Percentiles rank a stretch among this genome's conserved stretches.
phyloP scores from a whole-genome alignment of 78 protist genomes.

The Neovahlkampfia damariscottae region DNA sequence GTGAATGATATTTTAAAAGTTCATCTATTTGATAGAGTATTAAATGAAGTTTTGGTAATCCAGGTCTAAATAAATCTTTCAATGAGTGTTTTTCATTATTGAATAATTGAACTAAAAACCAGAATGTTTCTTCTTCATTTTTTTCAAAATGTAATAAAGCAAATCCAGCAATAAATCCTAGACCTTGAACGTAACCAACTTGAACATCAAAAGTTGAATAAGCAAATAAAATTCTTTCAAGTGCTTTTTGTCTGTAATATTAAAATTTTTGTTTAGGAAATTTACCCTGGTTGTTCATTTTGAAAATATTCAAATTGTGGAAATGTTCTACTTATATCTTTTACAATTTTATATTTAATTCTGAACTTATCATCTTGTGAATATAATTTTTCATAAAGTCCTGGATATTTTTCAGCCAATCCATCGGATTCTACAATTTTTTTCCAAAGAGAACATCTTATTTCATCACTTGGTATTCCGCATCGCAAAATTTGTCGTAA shows the following conservation, averaged over 20 bases:
- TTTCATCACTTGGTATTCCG: no score
- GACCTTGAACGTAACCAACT: conserved; percentile 29
- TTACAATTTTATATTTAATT: not conserved
- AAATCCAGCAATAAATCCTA: conserved; percentile 26
- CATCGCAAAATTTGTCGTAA: no score
- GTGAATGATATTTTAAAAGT: not conserved
- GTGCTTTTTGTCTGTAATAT: conserved; percentile 6
- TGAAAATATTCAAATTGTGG: not conserved
- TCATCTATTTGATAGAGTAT: not conserved
- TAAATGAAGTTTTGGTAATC: conserved; percentile 17
- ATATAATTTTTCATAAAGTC: no score
- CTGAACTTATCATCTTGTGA: no score
- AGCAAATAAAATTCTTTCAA: conserved; percentile 1
- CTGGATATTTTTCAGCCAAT: no score
- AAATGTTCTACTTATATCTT: not conserved
- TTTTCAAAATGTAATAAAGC: conserved; percentile 12
- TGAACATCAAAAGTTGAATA: conserved; percentile 13
- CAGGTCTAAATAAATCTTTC: conserved; percentile 13
- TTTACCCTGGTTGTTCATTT: not conserved
- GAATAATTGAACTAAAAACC: conserved; percentile 7
- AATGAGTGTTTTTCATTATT: not conserved
- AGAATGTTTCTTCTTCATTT: conserved; percentile 24
- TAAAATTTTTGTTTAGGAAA: not conserved
- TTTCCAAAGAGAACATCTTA: no score
- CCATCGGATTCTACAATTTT: no score